Evolutionary conservation across 306 rosid species (phyloP).

Genomic region (Cicer yamashitae): DNA sequence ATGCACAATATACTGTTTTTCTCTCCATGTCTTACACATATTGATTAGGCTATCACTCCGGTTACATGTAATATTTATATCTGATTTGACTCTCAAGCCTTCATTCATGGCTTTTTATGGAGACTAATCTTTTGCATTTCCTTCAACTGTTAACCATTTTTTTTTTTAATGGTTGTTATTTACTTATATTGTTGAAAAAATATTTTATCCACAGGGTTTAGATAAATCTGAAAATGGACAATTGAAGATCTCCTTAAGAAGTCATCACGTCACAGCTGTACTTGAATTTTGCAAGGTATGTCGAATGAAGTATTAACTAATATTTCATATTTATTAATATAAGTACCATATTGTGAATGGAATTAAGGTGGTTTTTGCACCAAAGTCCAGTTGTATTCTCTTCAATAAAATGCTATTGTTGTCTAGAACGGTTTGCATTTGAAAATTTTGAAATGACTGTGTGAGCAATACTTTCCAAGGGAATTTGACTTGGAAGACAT

Average conservation of each 20-base stretch:
- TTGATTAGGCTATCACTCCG: slow-evolving; percentile 17
- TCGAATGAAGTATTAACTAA: slow-evolving; percentile 13
- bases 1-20: slow-evolving; percentile 25
- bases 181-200: slow-evolving; percentile 35
- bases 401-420: slow-evolving; percentile 24
- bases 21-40: slow-evolving; percentile 21
- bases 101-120: slow-evolving; percentile 27
- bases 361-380: slow-evolving; percentile 27
- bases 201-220: slow-evolving; percentile 62
- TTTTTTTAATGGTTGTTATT: slow-evolving; percentile 3
- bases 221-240: slow-evolving; percentile 76
- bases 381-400: slow-evolving; percentile 8
- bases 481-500: slow-evolving; percentile 25
- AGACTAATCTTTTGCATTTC: slow-evolving; percentile 25
- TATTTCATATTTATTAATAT: slow-evolving; percentile 16
- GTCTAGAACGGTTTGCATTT: slow-evolving; percentile 13
- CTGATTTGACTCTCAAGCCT: slow-evolving; percentile 8
- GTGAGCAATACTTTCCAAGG: neutral
- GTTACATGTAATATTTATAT: slow-evolving; percentile 19
- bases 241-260: slow-evolving; percentile 72
- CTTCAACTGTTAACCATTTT: slow-evolving; percentile 5
- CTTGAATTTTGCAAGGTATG: slow-evolving; percentile 93
- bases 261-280: slow-evolving; percentile 75
- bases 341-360: slow-evolving; percentile 25
- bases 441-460: slow-evolving; percentile 11